Percentiles rank a stretch among this genome's conserved stretches.
These are phyloP conservation scores for Aspergillus pseudoterreus DNA, from an alignment of 2,329 filamentous ascomycete genomes.

Conservation along the genomic window DNA sequence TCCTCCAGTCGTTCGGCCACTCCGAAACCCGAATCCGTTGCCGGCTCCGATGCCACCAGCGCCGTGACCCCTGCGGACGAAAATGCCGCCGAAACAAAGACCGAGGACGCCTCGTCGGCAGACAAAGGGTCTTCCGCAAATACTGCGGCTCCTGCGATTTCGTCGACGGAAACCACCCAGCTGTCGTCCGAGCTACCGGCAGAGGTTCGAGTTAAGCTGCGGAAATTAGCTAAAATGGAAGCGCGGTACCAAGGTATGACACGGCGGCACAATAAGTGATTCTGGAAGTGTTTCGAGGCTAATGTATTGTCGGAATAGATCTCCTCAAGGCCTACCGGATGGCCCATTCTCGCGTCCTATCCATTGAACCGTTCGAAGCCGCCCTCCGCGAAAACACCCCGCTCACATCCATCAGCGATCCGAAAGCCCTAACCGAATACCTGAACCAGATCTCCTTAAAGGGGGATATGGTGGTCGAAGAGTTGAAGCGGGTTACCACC, in stretches of 20 bases:
- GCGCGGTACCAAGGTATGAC: conserved; percentile 74
- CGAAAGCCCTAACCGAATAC: conserved; percentile 81
- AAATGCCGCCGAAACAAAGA: conserved; percentile 19
- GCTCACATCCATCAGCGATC: conserved; percentile 81
- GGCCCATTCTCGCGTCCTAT: conserved; percentile 79
- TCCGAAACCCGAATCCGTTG: conserved; percentile 49
- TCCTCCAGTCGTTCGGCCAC: conserved; percentile 60
- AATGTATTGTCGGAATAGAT: conserved; percentile 51
- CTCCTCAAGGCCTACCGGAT: conserved; percentile 86
- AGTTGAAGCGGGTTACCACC: conserved; percentile 78
- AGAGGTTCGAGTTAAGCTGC: conserved; percentile 71
- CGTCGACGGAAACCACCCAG: conserved; percentile 20
- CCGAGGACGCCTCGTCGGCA: conserved; percentile 15
- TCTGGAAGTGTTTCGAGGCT: not conserved
- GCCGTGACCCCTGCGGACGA: conserved; percentile 12
- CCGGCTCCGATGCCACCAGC: conserved; percentile 17
- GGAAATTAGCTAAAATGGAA: conserved; percentile 87
- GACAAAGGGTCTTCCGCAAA: conserved; percentile 7
- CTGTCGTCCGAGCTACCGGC: conserved; percentile 59
- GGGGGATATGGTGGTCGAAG: conserved; percentile 88
- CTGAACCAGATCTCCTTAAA: conserved; percentile 81
- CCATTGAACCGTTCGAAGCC: conserved; percentile 91
- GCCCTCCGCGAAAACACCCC: conserved; percentile 89
- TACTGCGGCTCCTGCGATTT: conserved; percentile 1
- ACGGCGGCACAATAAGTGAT: not conserved